phyloP scores from a whole-genome alignment of 2,329 filamentous ascomycete species.

The Escovopsis sp. region DNA sequence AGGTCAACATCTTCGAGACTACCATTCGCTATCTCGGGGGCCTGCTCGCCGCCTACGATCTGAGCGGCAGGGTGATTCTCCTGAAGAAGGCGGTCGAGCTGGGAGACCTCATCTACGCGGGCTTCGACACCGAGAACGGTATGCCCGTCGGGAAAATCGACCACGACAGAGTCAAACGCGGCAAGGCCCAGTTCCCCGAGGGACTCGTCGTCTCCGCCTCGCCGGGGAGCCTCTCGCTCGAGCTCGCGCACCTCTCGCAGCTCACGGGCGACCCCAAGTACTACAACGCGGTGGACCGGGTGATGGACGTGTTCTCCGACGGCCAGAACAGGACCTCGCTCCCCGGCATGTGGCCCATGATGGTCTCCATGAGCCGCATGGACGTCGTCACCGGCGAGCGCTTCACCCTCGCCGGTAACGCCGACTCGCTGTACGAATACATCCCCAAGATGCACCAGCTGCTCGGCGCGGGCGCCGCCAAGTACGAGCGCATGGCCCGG shows the following conservation, averaged over 20 bases:
- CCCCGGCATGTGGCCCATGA: conserved; percentile 60
- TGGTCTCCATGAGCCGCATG: conserved; percentile 41
- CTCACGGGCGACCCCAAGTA: conserved; percentile 59
- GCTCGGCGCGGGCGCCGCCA: conserved; percentile 37
- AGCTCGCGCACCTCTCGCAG: conserved; percentile 60
- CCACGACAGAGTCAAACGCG: conserved; percentile 25
- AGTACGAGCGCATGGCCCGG: conserved; percentile 44
- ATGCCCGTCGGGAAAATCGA: conserved; percentile 42
- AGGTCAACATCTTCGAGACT: conserved; percentile 56
- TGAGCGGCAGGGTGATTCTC: conserved; percentile 42
- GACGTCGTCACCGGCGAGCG: conserved; percentile 16
- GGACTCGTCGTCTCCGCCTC: conserved; percentile 23
- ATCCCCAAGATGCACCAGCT: conserved; percentile 74
- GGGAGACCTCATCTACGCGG: conserved; percentile 48
- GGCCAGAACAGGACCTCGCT: conserved; percentile 51
- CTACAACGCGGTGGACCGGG: conserved; percentile 53
- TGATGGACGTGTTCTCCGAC: conserved; percentile 51
- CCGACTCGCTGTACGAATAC: conserved; percentile 59
- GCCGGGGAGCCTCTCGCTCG: conserved; percentile 52
- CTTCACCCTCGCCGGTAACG: conserved; percentile 22
- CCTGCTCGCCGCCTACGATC: conserved; percentile 53
- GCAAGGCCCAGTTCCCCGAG: conserved; percentile 20
- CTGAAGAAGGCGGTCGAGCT: conserved; percentile 49
- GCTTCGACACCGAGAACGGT: conserved; percentile 54
- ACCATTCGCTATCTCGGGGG: conserved; percentile 59